Evolutionary conservation across 441 rosid genomes (phyloP).

Genomic region (Biscutella auriculata): DNA sequence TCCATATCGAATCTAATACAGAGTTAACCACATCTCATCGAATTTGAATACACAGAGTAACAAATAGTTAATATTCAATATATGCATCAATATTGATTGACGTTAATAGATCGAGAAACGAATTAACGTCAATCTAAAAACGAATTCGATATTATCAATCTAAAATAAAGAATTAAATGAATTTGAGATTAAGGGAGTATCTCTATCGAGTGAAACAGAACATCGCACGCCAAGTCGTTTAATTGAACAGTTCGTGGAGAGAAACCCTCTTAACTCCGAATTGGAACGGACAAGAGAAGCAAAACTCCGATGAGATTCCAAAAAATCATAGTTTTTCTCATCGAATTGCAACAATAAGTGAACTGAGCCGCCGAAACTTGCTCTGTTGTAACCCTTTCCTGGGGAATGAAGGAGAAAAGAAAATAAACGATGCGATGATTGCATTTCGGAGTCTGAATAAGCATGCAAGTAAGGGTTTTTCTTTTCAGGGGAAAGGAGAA

Average conservation of each 20-base stretch:
- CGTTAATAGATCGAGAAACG: too few species aligned
- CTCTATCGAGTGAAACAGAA: slow-evolving; percentile 27
- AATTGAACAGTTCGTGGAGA: background rate
- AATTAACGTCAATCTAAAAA: too few species aligned
- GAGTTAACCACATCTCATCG: too few species aligned
- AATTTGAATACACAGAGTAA: too few species aligned
- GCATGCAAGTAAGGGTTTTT: background rate
- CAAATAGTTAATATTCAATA: too few species aligned
- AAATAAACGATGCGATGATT: slow-evolving; percentile 35
- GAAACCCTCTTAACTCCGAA: slow-evolving; percentile 22
- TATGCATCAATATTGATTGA: too few species aligned
- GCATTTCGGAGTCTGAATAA: slow-evolving; percentile 30
- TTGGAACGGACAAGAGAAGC: slow-evolving; percentile 15
- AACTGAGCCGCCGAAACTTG: slow-evolving; percentile 16
- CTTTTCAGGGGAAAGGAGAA: background rate
- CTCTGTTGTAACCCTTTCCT: slow-evolving; percentile 12
- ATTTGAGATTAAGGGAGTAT: slow-evolving; percentile 11
- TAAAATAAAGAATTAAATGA: too few species aligned
- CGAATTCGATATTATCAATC: too few species aligned
- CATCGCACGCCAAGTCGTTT: slow-evolving; percentile 26
- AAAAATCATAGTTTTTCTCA: slow-evolving; percentile 2
- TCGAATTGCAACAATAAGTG: slow-evolving; percentile 5
- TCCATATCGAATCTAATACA: too few species aligned
- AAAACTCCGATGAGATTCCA: slow-evolving; percentile 15
- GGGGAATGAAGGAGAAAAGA: slow-evolving; percentile 38